Evolutionary conservation across 2,329 filamentous ascomycete species (phyloP), one percentile per base, ranked within the genome.

Genomic region (Aspergillus pseudoglaucus): DNA sequence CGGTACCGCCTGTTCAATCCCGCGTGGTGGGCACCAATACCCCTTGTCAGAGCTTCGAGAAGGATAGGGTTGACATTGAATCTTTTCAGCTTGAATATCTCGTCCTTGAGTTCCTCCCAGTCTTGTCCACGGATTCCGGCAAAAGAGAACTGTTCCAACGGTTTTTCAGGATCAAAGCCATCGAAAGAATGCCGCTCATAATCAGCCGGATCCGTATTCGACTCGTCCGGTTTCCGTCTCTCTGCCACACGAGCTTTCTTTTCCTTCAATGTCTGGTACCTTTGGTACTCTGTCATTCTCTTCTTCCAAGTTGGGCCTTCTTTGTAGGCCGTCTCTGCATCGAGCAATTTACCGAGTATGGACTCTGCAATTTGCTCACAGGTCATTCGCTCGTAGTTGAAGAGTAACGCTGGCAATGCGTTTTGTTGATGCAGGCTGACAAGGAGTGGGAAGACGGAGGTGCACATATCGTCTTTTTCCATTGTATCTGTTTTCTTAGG

Each of bases 1-100:
- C 87, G 80, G 60, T 90, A 90, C 52, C 81, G 80, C 43, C 85
- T 76, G 60, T 90, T 90, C 82, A 90, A 82, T 67, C 87, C 87
- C 15, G 86, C 79, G 60, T 91, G 88, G 67, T 91, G 87, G 6
- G 90, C 80, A 27, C 84, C 88, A 15, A 91, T 73, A 17, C 88
- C 87, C 47, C 87, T 74, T 49, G 72, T 72, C 1, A 91, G 71
- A 2, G 81, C 81, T 8, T 77, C 69, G 17, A 88, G 74, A 7
- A 90, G 20, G 22, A 42, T 5, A 33, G 35, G 37, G 8, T 42
- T 46, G 10, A 46, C 22, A n/a, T 42, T 42, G 17, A 15, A 20
- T 15, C 17, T 7, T 30, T 41, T 41, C 45, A 46, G 22, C 3
- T 7, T 10, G 6, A 32, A 17, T n/a, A 46, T 46, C 17, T 46